Percentiles rank a stretch among this genome's conserved stretches.
Evolutionary conservation across 1,284 basidiomycete species (phyloP).

Genomic region (Melampsora occidentalis): DNA sequence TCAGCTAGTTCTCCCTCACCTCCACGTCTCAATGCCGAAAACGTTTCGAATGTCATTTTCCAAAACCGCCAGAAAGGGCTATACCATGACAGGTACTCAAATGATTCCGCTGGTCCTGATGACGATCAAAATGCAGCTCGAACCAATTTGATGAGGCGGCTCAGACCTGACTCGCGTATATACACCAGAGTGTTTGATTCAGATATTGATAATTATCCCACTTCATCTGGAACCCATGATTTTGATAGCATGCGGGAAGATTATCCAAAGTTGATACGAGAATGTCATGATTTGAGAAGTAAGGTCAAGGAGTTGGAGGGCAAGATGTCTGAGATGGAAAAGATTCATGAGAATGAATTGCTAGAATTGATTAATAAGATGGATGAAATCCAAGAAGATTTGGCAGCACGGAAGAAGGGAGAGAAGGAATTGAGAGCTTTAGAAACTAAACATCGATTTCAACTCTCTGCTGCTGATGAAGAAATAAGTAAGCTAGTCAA

Average conservation of each 20-base stretch:
- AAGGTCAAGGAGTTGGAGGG: slow-evolving; percentile 31
- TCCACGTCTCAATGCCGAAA: slow-evolving; percentile 14
- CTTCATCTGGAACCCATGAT: not conserved
- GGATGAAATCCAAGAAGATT: slow-evolving; percentile 30
- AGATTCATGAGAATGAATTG: slow-evolving; percentile 31
- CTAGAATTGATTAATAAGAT: slow-evolving; percentile 10
- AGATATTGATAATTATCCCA: slow-evolving; percentile 20
- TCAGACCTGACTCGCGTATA: slow-evolving; percentile 19
- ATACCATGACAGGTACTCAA: slow-evolving; percentile 3
- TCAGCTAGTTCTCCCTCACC: not conserved
- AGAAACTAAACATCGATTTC: slow-evolving; percentile 13
- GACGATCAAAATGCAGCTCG: not conserved
- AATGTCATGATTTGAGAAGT: slow-evolving; percentile 11
- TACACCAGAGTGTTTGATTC: slow-evolving; percentile 27
- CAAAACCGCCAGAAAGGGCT: slow-evolving; percentile 28
- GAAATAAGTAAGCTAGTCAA: slow-evolving; percentile 17
- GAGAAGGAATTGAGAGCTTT: slow-evolving; percentile 19
- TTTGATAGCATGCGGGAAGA: slow-evolving; percentile 19
- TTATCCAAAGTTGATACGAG: slow-evolving; percentile 2
- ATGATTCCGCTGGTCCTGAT: not conserved
- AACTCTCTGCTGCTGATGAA: slow-evolving; percentile 26
- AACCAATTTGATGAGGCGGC: slow-evolving; percentile 4
- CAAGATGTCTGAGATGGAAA: slow-evolving; percentile 26
- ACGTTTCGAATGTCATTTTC: slow-evolving; percentile 26
- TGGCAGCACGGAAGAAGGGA: slow-evolving; percentile 16